Percentiles rank a stretch among this genome's conserved stretches.
These are phyloP conservation scores for Beta macrorhiza DNA, from an alignment of 179 eudicot genomes.

Conservation along the genomic window DNA sequence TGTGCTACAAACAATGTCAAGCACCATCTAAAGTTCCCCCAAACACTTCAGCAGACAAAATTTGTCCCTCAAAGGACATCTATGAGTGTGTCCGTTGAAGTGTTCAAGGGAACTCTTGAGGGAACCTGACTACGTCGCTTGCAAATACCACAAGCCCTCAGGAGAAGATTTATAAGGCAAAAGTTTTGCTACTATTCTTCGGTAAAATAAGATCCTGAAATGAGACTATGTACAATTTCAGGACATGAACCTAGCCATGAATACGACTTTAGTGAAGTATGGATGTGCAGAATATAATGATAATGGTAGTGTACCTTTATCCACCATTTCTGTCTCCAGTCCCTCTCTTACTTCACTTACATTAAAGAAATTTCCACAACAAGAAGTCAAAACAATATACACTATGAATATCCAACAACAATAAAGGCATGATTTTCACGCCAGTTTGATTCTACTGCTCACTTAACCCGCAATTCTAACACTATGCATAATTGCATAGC, in stretches of 20 bases:
- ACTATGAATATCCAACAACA: background rate
- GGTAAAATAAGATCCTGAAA: background rate
- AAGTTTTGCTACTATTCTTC: background rate
- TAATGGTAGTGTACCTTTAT: background rate
- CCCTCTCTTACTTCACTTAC: background rate
- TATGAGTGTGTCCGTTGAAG: slow-evolving; percentile 23
- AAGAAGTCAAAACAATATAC: background rate
- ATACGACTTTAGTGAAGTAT: slow-evolving; percentile 1
- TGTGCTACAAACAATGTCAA: background rate
- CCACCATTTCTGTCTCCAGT: background rate
- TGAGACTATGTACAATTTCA: background rate
- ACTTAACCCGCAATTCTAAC: background rate
- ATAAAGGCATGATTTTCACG: background rate
- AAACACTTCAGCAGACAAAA: slow-evolving; percentile 31
- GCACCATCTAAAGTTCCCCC: slow-evolving; percentile 35
- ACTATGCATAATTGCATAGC: background rate
- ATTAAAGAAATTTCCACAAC: background rate
- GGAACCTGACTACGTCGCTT: slow-evolving; percentile 11
- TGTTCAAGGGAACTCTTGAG: slow-evolving; percentile 27
- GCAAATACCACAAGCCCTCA: background rate
- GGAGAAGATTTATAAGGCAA: background rate
- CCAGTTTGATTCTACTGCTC: background rate
- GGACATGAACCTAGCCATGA: background rate
- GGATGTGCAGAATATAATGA: background rate
- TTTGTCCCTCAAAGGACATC: background rate